phyloP scores from a whole-genome alignment of 179 eudicot species.

The Silene coronaria region DNA sequence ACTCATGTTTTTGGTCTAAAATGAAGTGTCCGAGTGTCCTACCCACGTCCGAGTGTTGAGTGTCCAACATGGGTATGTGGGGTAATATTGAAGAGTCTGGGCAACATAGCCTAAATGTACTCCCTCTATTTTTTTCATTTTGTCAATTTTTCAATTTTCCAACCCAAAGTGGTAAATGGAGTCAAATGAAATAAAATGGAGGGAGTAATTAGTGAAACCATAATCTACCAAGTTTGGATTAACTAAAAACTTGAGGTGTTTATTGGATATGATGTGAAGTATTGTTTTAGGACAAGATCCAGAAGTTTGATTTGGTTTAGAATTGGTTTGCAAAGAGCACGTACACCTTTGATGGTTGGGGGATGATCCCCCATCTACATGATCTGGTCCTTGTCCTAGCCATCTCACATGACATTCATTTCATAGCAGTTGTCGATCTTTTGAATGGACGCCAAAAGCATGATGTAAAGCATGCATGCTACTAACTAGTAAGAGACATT shows the following conservation, averaged over 20 bases:
- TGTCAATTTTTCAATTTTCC: too few relatives aligned
- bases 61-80: too few relatives aligned
- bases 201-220: too few relatives aligned
- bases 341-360: not conserved
- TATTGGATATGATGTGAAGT: not conserved
- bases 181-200: too few relatives aligned
- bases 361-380: conserved; percentile 8
- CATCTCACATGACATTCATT: not conserved
- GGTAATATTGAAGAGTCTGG: too few relatives aligned
- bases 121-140: not conserved
- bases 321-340: not conserved
- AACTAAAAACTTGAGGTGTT: not conserved
- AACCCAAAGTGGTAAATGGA: too few relatives aligned
- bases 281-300: not conserved
- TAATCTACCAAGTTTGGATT: too few relatives aligned
- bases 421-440: not conserved
- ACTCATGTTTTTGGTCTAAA: too few relatives aligned
- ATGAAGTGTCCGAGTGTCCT: too few relatives aligned
- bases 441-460: not conserved
- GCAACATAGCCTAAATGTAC: too few relatives aligned
- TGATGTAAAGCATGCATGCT: not conserved
- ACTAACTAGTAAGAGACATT: conserved; percentile 7
- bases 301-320: not conserved
- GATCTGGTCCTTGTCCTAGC: conserved; percentile 7
- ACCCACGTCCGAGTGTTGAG: too few relatives aligned